These are phyloP conservation scores for Oryza nivara DNA, from an alignment of 176 grass and related monocot species.

Conservation along the genomic window DNA sequence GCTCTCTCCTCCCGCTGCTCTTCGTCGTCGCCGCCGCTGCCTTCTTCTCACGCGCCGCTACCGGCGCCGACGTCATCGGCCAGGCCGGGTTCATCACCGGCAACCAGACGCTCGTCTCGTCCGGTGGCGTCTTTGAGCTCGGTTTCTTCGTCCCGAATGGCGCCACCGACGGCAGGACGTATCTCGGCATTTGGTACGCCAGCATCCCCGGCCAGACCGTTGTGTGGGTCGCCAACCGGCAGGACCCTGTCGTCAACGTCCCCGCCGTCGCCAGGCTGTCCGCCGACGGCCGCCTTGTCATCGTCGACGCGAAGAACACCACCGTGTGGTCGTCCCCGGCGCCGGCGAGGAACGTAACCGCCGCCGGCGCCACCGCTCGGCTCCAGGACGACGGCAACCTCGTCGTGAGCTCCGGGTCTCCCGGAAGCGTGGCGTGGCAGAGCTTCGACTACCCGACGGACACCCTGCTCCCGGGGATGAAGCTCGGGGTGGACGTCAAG, in stretches of 20 bases:
- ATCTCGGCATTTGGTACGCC: conserved; percentile 53
- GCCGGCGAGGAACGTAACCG: conserved; percentile 9
- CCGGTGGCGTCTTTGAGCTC: conserved; percentile 48
- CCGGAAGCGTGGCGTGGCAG: conserved; percentile 48
- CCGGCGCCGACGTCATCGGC: conserved; percentile 25
- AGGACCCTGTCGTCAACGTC: conserved; percentile 7
- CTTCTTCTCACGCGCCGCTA: neutral
- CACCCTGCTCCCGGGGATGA: conserved; percentile 61
- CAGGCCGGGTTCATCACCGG: conserved; percentile 24
- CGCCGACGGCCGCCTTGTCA: conserved; percentile 35
- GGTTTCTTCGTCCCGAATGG: conserved; percentile 62
- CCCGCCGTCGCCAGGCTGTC: conserved; percentile 29
- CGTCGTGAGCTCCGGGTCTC: conserved; percentile 24
- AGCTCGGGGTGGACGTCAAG: conserved; percentile 44
- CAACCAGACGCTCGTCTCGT: conserved; percentile 62
- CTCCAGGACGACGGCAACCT: conserved; percentile 52
- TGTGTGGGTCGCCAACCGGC: conserved; percentile 62
- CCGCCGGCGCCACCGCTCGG: conserved; percentile 3
- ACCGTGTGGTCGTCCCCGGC: conserved; percentile 40
- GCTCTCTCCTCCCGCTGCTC: conserved; percentile 2
- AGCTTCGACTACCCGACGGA: conserved; percentile 68
- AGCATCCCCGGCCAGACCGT: conserved; percentile 30
- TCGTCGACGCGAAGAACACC: conserved; percentile 39
- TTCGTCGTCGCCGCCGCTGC: neutral
- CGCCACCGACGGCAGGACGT: conserved; percentile 18